phyloP scores from a whole-genome alignment of 176 grass and related monocot genomes.

The maize (Zea mays) region Zm-B73-REFERENCE-NAM-5.0 NC_050098.1:222490501-222491000 shows the following conservation, averaged over 20 bases:
- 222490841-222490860: slow-evolving; percentile 73
- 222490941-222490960: slow-evolving; percentile 42
- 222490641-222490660: slow-evolving; percentile 41
- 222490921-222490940: slow-evolving; percentile 60
- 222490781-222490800: slow-evolving; percentile 65
- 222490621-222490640: slow-evolving; percentile 54
- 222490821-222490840: slow-evolving; percentile 22
- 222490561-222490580: too few species aligned
- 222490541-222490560: too few species aligned
- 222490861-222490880: slow-evolving; percentile 51
- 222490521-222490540: too few species aligned
- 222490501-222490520: too few species aligned
- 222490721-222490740: slow-evolving; percentile 73
- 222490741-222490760: slow-evolving; percentile 89
- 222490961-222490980: slow-evolving; percentile 62
- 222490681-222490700: slow-evolving; percentile 86
- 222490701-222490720: slow-evolving; percentile 74
- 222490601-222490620: slow-evolving; percentile 55
- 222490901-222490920: slow-evolving; percentile 54
- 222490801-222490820: slow-evolving; percentile 17
- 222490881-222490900: background rate
- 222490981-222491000: slow-evolving; percentile 51
- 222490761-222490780: slow-evolving; percentile 90
- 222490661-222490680: slow-evolving; percentile 70
- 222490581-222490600: slow-evolving; percentile 35